A percentile compares a stretch with the other conserved stretches of the same genome.
phyloP scores from a whole-genome alignment of 1,284 basidiomycete species.

The Fomitopsis palustris region DNA sequence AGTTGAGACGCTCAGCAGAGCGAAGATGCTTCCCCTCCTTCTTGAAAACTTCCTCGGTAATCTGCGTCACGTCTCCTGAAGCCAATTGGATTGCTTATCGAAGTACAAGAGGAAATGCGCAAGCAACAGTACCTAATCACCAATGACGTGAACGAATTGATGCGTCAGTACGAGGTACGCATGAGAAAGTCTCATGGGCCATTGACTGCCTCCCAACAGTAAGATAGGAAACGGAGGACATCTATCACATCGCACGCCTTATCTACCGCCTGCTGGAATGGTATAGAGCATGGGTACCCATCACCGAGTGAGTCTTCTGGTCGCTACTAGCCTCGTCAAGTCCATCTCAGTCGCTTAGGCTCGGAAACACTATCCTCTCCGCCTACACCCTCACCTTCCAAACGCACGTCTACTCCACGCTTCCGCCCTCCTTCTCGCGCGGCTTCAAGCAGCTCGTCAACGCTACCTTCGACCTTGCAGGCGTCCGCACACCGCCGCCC shows the following conservation, averaged over 20 bases:
- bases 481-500: slow-evolving; percentile 16
- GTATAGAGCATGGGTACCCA: slow-evolving; percentile 65
- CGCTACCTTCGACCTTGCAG: slow-evolving; percentile 45
- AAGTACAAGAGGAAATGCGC: slow-evolving; percentile 54
- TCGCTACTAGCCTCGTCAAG: background rate
- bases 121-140: slow-evolving; percentile 56
- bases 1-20: slow-evolving; percentile 52
- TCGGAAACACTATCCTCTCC: slow-evolving; percentile 54
- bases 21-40: slow-evolving; percentile 54
- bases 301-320: slow-evolving; percentile 42
- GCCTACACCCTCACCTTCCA: slow-evolving; percentile 68
- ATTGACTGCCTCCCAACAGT: background rate
- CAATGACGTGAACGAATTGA: slow-evolving; percentile 53
- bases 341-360: slow-evolving; percentile 33
- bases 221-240: slow-evolving; percentile 42
- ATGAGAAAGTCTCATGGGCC: background rate
- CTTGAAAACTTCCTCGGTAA: slow-evolving; percentile 66
- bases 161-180: slow-evolving; percentile 57
- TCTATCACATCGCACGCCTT: slow-evolving; percentile 46
- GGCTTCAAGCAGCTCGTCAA: slow-evolving; percentile 64
- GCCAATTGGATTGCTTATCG: background rate
- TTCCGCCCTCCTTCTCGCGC: slow-evolving; percentile 61
- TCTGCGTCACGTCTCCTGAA: slow-evolving; percentile 17
- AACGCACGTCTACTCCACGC: slow-evolving; percentile 61
- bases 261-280: slow-evolving; percentile 58